Evolutionary conservation across 2,329 filamentous ascomycete species (phyloP), one percentile per base, ranked within the genome.

Genomic region (Monosporascus sp.): DNA sequence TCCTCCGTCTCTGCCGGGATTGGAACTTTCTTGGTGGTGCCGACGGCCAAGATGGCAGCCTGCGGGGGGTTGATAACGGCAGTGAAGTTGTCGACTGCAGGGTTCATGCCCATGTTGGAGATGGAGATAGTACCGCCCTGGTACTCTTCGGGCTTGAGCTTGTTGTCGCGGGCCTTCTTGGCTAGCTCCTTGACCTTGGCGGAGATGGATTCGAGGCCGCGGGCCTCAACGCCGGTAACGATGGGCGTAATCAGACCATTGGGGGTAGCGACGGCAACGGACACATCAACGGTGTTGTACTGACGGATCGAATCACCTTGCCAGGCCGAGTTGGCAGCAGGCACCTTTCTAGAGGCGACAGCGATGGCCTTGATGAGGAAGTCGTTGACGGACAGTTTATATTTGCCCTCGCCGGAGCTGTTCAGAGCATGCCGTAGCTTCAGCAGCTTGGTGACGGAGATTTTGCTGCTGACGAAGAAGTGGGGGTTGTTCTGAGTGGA

Each of bases 101-200:
- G 70, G 83, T 99, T 99, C 94, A 99, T 99, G 75, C 94, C 94
- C 94, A 99, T 96, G 85, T 99, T 99, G 78, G 90, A 96, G 76
- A 99, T 97, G 73, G 93, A 97, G 77, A 99, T 96, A 71, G 90
- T 96, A 72, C 94, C 94, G 52, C 94, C 94, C 81, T 97, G 93
- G 85, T 96, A 99, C 77, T 99, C 92, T 74, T 99, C 93, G 47
- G 94, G 94, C 87, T 97, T 97, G 66, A 99, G 88, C 85, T 97
- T 99, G 77, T 90, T 89, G 64, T 97, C 94, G 57, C 91, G 85
- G 58, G 94, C 94, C 71, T 90, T 90, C 85, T 96, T 96, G 70
- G 92, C 92, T 52, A 99, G 89, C 69, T 96, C 91, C 82, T 97
- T 97, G 78, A 99, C 87, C 72, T 89, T 82, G 66, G 81, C 75